Conservation (phyloP, 1,284 basidiomycete species). For the Cerioporus squamosus region DNA sequence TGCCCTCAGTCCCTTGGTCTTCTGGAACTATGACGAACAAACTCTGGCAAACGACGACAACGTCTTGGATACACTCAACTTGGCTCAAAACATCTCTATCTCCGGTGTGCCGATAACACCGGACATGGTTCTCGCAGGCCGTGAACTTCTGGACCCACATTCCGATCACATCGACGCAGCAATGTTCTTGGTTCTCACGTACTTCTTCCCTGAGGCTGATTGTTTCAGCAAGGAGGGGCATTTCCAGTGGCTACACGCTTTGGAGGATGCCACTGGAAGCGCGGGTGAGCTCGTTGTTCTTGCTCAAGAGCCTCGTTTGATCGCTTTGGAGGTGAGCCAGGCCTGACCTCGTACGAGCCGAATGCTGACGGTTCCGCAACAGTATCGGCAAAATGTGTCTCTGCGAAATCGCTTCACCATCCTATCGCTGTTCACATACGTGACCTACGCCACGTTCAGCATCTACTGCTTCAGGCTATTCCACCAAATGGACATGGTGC, state of each 20-base stretch:
- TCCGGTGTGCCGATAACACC: slow-evolving; percentile 67
- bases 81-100: slow-evolving; percentile 54
- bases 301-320: slow-evolving; percentile 61
- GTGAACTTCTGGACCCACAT: slow-evolving; percentile 57
- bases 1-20: slow-evolving; percentile 71
- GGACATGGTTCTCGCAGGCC: slow-evolving; percentile 75
- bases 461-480: slow-evolving; percentile 81
- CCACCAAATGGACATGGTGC: slow-evolving; percentile 81
- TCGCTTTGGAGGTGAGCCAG: slow-evolving; percentile 68
- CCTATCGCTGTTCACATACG: slow-evolving; percentile 74
- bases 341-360: slow-evolving; percentile 1
- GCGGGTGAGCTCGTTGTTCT: slow-evolving; percentile 50
- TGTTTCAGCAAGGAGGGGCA: slow-evolving; percentile 69
- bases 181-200: slow-evolving; percentile 74
- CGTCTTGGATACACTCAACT: slow-evolving; percentile 60
- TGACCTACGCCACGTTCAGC: slow-evolving; percentile 83
- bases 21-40: slow-evolving; percentile 70
- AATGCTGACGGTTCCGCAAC: background rate
- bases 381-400: slow-evolving; percentile 55
- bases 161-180: slow-evolving; percentile 61
- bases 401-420: slow-evolving; percentile 49
- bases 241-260: slow-evolving; percentile 60
- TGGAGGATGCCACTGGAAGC: slow-evolving; percentile 51
- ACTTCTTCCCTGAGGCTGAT: slow-evolving; percentile 75
- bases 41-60: slow-evolving; percentile 56